Conservation (phyloP, 495 filamentous ascomycete species). For the Hyphodiscus hymeniophilus region DNA sequence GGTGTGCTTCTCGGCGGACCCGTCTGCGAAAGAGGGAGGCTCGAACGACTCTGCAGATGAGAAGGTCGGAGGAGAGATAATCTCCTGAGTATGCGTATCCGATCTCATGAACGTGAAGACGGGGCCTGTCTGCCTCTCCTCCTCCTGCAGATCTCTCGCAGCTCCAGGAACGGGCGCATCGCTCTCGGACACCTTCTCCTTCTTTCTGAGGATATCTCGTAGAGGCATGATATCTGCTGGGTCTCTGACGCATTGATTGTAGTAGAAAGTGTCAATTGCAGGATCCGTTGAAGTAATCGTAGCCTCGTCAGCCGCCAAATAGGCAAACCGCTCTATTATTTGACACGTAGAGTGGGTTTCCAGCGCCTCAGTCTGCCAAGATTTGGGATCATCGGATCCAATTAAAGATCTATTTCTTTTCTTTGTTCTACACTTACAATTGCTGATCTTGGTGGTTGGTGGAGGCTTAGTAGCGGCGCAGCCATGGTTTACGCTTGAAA, state of each 20-base stretch:
- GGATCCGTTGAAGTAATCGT: not conserved
- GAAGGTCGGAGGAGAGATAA: constrained; percentile 54
- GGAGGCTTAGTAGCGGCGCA: constrained; percentile 18
- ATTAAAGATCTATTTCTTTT: not conserved
- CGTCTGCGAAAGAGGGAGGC: constrained; percentile 9
- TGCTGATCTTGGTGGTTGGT: constrained; percentile 15
- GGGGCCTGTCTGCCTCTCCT: constrained; percentile 46
- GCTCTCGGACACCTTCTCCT: constrained; percentile 13
- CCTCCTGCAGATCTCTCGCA: not conserved
- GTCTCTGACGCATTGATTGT: not conserved
- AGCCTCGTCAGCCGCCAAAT: not conserved
- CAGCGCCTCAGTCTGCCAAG: constrained; percentile 5
- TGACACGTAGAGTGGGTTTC: constrained; percentile 9
- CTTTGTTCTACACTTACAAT: not conserved
- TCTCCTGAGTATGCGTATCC: constrained; percentile 72
- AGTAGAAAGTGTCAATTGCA: not conserved
- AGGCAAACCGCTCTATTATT: constrained; percentile 2
- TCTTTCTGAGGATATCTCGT: constrained; percentile 23
- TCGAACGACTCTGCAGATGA: constrained; percentile 6
- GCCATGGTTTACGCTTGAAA: constrained; percentile 4
- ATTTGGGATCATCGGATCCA: constrained; percentile 3
- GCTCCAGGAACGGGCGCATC: constrained; percentile 2
- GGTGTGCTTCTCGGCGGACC: constrained; percentile 17
- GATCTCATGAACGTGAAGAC: constrained; percentile 79
- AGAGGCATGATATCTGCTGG: constrained; percentile 17